Conservation (phyloP, 2,329 filamentous ascomycete genomes). For the Penicillium sp. region DNA sequence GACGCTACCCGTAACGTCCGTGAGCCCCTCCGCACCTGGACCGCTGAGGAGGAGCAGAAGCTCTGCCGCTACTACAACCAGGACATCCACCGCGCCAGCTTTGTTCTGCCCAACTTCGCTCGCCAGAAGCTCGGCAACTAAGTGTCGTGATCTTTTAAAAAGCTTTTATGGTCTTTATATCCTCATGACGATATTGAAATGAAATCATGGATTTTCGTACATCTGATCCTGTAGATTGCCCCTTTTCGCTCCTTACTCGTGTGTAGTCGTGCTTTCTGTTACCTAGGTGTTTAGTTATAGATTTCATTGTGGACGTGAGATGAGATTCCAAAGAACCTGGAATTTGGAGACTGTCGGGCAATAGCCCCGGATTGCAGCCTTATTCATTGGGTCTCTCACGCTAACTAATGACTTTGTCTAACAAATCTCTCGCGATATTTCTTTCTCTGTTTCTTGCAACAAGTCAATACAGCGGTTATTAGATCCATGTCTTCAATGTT, state of each 20-base stretch:
- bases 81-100: constrained; percentile 92
- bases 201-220: constrained; percentile 13
- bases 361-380: too few relatives aligned
- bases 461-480: too few relatives aligned
- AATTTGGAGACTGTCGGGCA: not conserved
- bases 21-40: constrained; percentile 79
- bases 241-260: fast-evolving
- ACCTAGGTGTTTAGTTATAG: not conserved
- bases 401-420: too few relatives aligned
- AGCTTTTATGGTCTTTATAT: constrained; percentile 14
- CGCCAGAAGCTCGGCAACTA: constrained; percentile 61
- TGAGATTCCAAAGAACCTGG: not conserved
- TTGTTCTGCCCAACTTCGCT: constrained; percentile 90
- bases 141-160: constrained; percentile 8
- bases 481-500: not conserved
- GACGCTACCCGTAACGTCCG: constrained; percentile 79
- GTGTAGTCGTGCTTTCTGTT: not conserved
- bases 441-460: too few relatives aligned
- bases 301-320: not conserved
- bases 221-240: not conserved
- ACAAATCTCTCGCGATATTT: too few relatives aligned
- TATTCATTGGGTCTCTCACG: too few relatives aligned
- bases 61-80: constrained; percentile 96
- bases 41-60: constrained; percentile 83
- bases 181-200: constrained; percentile 16